Percentiles rank a stretch among this genome's conserved stretches.
phyloP scores from a whole-genome alignment of 768 basidiomycete species.

The Trametes punicea region DNA sequence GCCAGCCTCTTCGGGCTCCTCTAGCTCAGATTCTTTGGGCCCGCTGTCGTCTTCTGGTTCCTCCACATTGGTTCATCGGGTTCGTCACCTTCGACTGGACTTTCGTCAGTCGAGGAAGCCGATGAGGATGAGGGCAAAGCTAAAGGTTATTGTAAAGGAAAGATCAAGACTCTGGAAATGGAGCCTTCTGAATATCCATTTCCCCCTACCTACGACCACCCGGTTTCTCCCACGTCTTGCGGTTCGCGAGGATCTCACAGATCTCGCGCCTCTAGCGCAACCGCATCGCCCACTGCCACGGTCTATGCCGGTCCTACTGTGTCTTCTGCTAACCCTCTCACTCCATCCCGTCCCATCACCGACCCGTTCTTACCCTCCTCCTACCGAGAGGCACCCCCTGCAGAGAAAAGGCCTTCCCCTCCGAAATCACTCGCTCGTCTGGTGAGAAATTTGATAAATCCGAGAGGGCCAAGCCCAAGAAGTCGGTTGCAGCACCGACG shows the following conservation, averaged over 20 bases:
- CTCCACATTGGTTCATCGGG: constrained; percentile 9
- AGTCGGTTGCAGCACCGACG: background rate
- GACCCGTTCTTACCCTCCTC: background rate
- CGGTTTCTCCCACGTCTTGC: background rate
- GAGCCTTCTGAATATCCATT: constrained; percentile 26
- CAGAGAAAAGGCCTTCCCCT: background rate
- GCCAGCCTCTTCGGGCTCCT: background rate
- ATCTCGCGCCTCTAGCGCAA: constrained; percentile 11
- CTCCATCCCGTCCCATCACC: background rate
- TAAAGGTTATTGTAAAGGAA: constrained; percentile 5
- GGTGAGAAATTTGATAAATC: background rate
- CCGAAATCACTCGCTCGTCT: background rate
- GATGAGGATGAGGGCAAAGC: background rate
- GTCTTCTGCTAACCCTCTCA: background rate
- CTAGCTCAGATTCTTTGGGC: constrained; percentile 1
- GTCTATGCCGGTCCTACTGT: background rate
- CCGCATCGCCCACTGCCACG: constrained; percentile 8
- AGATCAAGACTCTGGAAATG: background rate
- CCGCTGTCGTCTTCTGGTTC: background rate
- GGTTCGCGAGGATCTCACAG: constrained; percentile 3
- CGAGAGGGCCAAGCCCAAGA: background rate
- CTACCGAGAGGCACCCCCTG: background rate
- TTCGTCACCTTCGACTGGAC: background rate
- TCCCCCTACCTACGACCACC: constrained; percentile 9
- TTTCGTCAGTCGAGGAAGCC: constrained; percentile 6